Evolutionary conservation across 331 rosid genomes (phyloP).

Genomic region (Malus hybrid): DNA sequence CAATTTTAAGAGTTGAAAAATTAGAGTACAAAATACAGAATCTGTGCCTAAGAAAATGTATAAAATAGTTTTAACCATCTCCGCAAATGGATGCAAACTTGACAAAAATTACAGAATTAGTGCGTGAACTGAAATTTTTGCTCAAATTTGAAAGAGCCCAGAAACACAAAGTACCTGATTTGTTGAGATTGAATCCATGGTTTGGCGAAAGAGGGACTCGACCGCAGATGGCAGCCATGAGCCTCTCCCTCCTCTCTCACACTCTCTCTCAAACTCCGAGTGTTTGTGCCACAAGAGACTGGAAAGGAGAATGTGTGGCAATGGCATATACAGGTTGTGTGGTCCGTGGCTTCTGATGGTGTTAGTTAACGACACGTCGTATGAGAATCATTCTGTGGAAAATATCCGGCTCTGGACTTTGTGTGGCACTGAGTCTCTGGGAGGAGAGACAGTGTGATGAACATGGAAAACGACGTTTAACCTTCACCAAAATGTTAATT

Average conservation of each 20-base stretch:
- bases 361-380: constrained; percentile 8
- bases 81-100: too few relatives aligned
- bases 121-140: too few relatives aligned
- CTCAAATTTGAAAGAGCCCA: neutral
- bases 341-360: neutral
- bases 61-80: too few relatives aligned
- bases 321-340: neutral
- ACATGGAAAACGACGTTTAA: too few relatives aligned
- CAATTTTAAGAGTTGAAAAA: too few relatives aligned
- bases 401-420: neutral
- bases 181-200: constrained; percentile 37
- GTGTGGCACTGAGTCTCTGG: neutral
- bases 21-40: too few relatives aligned
- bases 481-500: too few relatives aligned
- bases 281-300: neutral
- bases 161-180: constrained; percentile 28
- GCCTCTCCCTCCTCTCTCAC: neutral
- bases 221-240: constrained; percentile 57
- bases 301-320: neutral
- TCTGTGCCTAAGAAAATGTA: too few relatives aligned
- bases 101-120: too few relatives aligned
- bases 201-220: constrained; percentile 57
- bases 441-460: too few relatives aligned
- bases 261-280: neutral
- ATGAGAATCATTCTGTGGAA: neutral